Evolutionary conservation across 345 rosid species (phyloP), one percentile per base, ranked within the genome.

Genomic region (Odontarrhena argentea): DNA sequence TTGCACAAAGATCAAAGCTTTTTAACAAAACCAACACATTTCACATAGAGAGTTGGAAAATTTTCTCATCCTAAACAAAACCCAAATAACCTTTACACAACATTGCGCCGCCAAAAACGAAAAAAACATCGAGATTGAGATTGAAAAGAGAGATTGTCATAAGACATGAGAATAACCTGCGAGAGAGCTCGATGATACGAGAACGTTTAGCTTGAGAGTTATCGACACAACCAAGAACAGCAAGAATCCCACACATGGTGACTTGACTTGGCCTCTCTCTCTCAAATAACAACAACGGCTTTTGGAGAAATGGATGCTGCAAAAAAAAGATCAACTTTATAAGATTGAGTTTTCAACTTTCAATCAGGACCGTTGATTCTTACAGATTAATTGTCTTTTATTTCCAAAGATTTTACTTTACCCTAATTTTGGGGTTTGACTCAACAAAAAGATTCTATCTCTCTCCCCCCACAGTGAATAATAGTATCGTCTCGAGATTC

Each of bases 241-340:
- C 92, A 18, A 88, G 89, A 53, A 88, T 88, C 46, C 96, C 96
- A 80, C 96, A 89, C 96, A 89, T 87, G 84, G 79, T 76, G 68
- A 18, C 49, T 45, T 18, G 22, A n/a, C 46, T 42, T 41, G 44
- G 32, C 32, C 36, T 32, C 36, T 32, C 36, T 32, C 36, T 28
- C 32, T 2, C 32, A 28, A 3, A 28, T 2, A 3, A 28, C 32
- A 5, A 5, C 70, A 64, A 71, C 76, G 70, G 60, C 70, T 71
- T 18, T 64, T 22, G 13, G 10, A 42, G 49, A 55, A 26, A 38
- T 22, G 62, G 22, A 13, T 46, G 59, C 40, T 73, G 50, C 14
- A 49, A 9, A 25, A 48, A 60, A 57, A 18, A 36, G 57, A 44
- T 54, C 9, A 26, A 1, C 25, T 54, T 67, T 74, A 60, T 60